Base-by-base conservation (phyloP, 768 basidiomycete species). In the Agaricus sinodeliciosus region DNA sequence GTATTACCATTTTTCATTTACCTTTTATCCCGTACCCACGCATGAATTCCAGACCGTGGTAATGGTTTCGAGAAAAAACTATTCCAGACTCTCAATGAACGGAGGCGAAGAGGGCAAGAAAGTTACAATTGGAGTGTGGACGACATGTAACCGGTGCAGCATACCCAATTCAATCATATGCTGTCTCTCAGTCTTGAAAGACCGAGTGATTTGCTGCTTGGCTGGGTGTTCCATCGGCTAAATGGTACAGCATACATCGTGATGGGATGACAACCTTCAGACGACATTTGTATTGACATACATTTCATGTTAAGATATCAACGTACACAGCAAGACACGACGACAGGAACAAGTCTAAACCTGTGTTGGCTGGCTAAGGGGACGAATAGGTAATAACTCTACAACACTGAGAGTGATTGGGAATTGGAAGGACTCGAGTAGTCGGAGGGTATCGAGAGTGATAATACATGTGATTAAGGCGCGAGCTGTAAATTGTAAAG, bases 21-120 rank as follows among this genome's bases (percentile, higher is more conserved):
- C 46, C 45, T 16, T 12, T 34, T 52, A 8, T 45, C 19, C 16
- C 31, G 9, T n/a, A n/a, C 28, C 48, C 51, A 26, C 52, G 18
- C 36, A 27, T 27, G 31, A 11, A 31, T 15, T 43, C 48, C 13
- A 94, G 94, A 97, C 65, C 80, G 94, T 51, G 81, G 90, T 3
- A 97, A 87, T 57, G 96, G 95, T 3, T 97, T 94, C 60, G 95
- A 97, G 72, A 90, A 87, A 73, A 93, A 92, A 61, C 71, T 82
- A 48, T 95, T 94, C 74, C 92, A 97, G 67, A 78, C 77, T 52
- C 72, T 77, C 55, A 98, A 97, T 65, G 79, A 87, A 39, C 77
- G 75, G 63, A 80, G 82, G 62, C 80, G 94, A 55, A 77, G 70
- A 54, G 80, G 79, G 4, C 66, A 78, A 22, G 91, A 92, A 63